Evolutionary conservation across 176 grass and related monocot species (phyloP).

Genomic region (Saccharum spontaneum): DNA sequence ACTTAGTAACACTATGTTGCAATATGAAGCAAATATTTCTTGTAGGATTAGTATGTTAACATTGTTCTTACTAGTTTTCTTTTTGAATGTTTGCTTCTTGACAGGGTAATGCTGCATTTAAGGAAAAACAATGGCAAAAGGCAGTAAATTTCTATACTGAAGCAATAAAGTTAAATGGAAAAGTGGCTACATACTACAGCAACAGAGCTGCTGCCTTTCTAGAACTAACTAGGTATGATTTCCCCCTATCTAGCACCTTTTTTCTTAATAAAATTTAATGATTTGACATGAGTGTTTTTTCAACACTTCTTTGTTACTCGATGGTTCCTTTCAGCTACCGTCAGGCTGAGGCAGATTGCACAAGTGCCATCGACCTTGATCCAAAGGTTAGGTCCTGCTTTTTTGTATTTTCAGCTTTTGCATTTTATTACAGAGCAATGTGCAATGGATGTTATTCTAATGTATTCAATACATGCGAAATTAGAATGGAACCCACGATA

Average conservation of each 20-base stretch:
- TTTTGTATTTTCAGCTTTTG: background rate
- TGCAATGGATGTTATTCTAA: background rate
- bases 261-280: background rate
- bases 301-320: background rate
- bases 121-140: conserved; percentile 96
- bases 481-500: background rate
- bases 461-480: background rate
- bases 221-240: conserved; percentile 63
- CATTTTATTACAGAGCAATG: background rate
- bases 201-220: conserved; percentile 97
- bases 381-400: conserved; percentile 64
- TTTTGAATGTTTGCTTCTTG: background rate
- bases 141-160: conserved; percentile 84
- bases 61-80: conserved; percentile 17
- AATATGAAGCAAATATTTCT: background rate
- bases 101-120: conserved; percentile 91
- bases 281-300: conserved; percentile 21
- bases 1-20: background rate
- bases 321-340: conserved; percentile 71
- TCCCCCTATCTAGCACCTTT: background rate
- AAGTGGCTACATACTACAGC: conserved; percentile 86
- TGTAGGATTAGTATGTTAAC: background rate
- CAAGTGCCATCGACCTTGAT: conserved; percentile 81
- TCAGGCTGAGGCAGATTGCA: conserved; percentile 94
- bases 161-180: conserved; percentile 91